These are phyloP conservation scores for Rhodomyrtus tomentosa DNA, from an alignment of 345 rosid species.

Conservation along the genomic window DNA sequence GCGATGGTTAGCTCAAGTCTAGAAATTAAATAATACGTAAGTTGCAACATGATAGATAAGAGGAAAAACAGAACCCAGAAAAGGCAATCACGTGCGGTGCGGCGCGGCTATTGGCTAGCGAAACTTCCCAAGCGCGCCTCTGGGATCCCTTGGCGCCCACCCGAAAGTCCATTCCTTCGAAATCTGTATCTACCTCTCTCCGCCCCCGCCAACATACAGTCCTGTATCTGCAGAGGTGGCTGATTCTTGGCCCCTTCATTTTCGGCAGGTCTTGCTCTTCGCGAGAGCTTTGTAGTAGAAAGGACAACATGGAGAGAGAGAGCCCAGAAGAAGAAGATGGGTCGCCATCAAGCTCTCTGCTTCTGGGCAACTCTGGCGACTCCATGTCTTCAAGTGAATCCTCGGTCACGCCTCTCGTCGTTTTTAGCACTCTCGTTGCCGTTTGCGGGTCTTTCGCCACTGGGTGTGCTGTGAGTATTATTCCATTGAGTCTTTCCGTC, in stretches of 20 bases:
- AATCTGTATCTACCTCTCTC: not conserved
- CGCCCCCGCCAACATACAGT: not conserved
- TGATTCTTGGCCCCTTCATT: not conserved
- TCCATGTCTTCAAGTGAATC: not conserved
- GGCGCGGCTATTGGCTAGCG: not conserved
- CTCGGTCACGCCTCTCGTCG: slow-evolving; percentile 14
- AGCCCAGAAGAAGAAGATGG: not conserved
- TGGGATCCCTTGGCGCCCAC: not conserved
- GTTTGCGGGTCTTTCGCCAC: slow-evolving; percentile 12
- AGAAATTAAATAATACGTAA: too few relatives aligned
- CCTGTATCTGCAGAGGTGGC: not conserved
- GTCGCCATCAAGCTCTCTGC: not conserved
- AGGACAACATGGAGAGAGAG: not conserved
- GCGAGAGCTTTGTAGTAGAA: not conserved
- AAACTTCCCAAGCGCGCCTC: not conserved
- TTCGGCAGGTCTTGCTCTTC: not conserved
- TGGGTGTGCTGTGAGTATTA: slow-evolving; percentile 25
- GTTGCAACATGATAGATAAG: not conserved
- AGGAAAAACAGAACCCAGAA: not conserved
- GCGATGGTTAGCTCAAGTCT: not conserved
- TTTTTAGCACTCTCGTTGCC: slow-evolving; percentile 42
- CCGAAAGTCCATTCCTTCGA: not conserved
- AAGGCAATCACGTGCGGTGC: not conserved
- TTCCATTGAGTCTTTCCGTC: rapidly evolving
- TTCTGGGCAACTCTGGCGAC: not conserved